Evolutionary conservation across 345 rosid genomes (phyloP).

Genomic region (Mangifera indica): DNA sequence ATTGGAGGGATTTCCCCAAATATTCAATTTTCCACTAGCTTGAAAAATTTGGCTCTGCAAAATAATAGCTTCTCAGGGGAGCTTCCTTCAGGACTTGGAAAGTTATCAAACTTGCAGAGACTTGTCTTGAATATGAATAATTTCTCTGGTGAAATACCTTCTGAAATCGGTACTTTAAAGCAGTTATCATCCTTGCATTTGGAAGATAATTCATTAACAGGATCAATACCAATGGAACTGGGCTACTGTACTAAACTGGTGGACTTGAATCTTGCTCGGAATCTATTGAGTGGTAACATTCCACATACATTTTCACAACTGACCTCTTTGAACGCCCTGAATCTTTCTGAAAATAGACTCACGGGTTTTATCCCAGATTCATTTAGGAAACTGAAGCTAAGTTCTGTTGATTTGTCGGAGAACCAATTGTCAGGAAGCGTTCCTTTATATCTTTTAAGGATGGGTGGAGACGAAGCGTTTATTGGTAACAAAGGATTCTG

Average conservation of each 20-base stretch:
- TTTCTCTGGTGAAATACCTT: constrained; percentile 60
- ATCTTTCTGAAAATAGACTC: constrained; percentile 69
- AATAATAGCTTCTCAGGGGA: constrained; percentile 69
- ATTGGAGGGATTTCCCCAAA: constrained; percentile 54
- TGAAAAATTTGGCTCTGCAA: constrained; percentile 52
- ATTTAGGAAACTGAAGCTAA: constrained; percentile 61
- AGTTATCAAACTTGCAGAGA: constrained; percentile 51
- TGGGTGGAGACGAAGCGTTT: constrained; percentile 68
- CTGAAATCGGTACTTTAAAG: constrained; percentile 47
- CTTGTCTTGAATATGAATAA: constrained; percentile 54
- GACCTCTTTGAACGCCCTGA: constrained; percentile 65
- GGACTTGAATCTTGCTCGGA: constrained; percentile 73
- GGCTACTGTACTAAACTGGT: constrained; percentile 54
- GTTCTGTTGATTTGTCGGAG: constrained; percentile 69
- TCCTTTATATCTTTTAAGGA: constrained; percentile 57
- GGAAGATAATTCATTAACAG: constrained; percentile 62
- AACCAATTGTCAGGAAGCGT: constrained; percentile 66
- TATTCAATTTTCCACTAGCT: constrained; percentile 44
- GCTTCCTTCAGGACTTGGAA: constrained; percentile 65
- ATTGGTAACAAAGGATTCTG: constrained; percentile 57
- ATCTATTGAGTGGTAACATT: constrained; percentile 59
- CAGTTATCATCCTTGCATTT: constrained; percentile 68
- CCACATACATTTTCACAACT: constrained; percentile 43
- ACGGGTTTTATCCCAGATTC: constrained; percentile 56
- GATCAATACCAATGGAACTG: constrained; percentile 54